Evolutionary conservation across 805 yeast genomes (phyloP).

Genomic region (Maudiozyma turicensis): DNA sequence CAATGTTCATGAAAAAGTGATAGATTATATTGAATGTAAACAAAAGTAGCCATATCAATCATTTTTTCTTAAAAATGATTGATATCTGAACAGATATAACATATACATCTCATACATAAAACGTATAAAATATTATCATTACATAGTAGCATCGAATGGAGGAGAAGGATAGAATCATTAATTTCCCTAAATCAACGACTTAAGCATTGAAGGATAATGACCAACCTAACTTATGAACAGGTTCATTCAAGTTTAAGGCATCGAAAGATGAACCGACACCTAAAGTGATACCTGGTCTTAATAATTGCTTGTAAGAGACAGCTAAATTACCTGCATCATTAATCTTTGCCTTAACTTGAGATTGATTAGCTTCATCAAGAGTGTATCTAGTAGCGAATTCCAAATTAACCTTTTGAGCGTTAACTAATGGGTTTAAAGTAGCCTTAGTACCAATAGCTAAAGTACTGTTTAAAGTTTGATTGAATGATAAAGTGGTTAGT

Average conservation of each 20-base stretch:
- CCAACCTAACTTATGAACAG: constrained; percentile 96
- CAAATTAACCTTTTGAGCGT: constrained; percentile 64
- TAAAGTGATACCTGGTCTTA: constrained; percentile 93
- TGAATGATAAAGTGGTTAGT: constrained; percentile 88
- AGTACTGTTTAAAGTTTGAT: constrained; percentile 83
- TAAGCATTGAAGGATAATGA: constrained; percentile 89
- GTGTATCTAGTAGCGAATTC: constrained; percentile 94
- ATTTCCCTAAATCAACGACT: constrained; percentile 5
- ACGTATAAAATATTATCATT: no score
- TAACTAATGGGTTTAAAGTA: constrained; percentile 74
- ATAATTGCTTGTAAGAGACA: constrained; percentile 83
- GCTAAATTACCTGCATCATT: constrained; percentile 94
- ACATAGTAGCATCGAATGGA: background rate
- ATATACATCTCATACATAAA: background rate
- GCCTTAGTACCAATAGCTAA: constrained; percentile 98
- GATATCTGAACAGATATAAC: background rate
- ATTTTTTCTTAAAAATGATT: no score
- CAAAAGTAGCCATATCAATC: background rate
- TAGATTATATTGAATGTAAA: background rate
- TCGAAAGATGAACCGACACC: constrained; percentile 97
- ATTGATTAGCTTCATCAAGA: constrained; percentile 28
- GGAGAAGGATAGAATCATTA: background rate
- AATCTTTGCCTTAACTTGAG: constrained; percentile 92
- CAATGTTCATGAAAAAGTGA: background rate
- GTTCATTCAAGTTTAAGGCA: constrained; percentile 88